phyloP scores from a whole-genome alignment of 768 basidiomycete species.

The Neoboletus magnificus region DNA sequence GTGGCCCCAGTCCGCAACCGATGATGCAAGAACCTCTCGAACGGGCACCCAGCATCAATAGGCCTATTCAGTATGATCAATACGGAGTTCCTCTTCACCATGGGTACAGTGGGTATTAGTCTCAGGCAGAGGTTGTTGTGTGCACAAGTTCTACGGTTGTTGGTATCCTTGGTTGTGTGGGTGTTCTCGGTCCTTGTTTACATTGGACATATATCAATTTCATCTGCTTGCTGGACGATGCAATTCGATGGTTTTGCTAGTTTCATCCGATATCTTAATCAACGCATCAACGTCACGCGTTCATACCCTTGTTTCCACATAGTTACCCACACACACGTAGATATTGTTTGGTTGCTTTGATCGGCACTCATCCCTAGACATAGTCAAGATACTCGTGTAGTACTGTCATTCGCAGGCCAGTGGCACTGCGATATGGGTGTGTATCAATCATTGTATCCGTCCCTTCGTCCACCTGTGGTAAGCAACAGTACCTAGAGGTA shows the following conservation, averaged over 20 bases:
- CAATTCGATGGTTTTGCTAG: constrained; percentile 9
- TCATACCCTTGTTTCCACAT: constrained; percentile 21
- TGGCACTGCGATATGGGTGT: constrained; percentile 5
- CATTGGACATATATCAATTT: constrained; percentile 5
- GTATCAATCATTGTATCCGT: constrained; percentile 20
- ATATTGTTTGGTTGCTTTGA: constrained; percentile 10
- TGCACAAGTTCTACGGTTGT: neutral
- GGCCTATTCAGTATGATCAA: constrained; percentile 48
- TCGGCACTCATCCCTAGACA: constrained; percentile 4
- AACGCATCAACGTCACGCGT: constrained; percentile 10
- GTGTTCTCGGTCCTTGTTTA: neutral
- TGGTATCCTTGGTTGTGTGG: neutral
- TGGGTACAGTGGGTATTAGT: constrained; percentile 28
- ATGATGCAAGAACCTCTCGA: constrained; percentile 40
- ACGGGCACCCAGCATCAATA: constrained; percentile 42
- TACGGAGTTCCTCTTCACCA: constrained; percentile 62
- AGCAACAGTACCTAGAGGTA: constrained; percentile 20
- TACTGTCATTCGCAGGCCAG: neutral
- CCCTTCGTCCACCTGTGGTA: constrained; percentile 23
- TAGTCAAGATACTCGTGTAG: constrained; percentile 2
- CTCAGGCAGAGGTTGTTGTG: neutral
- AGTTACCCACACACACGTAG: neutral
- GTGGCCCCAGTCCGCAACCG: constrained; percentile 69
- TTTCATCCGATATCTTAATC: neutral
- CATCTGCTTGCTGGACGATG: constrained; percentile 33